Evolutionary conservation across 83 land plant genomes (phyloP), one percentile per base, ranked within the genome.

Genomic region (Picea engelmannii): DNA sequence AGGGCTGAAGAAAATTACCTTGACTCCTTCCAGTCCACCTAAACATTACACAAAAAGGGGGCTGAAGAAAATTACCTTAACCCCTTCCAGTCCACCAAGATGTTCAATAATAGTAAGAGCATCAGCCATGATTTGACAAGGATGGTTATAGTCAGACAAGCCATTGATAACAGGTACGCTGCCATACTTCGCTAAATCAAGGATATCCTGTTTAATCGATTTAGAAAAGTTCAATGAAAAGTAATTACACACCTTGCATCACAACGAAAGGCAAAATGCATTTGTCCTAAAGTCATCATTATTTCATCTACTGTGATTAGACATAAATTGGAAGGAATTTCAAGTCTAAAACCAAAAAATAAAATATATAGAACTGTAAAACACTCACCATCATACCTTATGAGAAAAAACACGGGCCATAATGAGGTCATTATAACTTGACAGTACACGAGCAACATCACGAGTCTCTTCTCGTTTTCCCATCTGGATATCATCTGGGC

Each of bases 121-220:
- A 18, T 97, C 98, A 59, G 98, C 98, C 98, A 95, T 95, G 65
- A 97, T 94, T 85, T 97, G 99, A 82, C 96, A 92, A 17, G 99
- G 98, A 83, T 95, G 98, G 86, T 97, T 95, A 82, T 89, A 97
- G 84, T 97, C 98, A 10, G 99, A 94, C 76, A 97, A 82, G 38
- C 99, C 99, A 88, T 95, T 95, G 75, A 96, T 84, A 3, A 96
- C 94, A 10, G 99, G 99, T 35, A 96, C 95, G 67, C 86, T 78
- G 12, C 96, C 60, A 90, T 91, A 91, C 66, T 88, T 87, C 44
- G 99, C 99, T 84, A 97, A 83, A 85, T 97, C 99, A 70, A 95
- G 86, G 35, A 97, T 88, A 66, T 97, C 98, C 98, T 96, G 94
- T 42, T 6, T 6, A 42, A 42, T 42, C 3, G 6, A 42, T 42